Evolutionary conservation across 306 rosid species (phyloP).

Genomic region (Aeschynomene evenia): DNA sequence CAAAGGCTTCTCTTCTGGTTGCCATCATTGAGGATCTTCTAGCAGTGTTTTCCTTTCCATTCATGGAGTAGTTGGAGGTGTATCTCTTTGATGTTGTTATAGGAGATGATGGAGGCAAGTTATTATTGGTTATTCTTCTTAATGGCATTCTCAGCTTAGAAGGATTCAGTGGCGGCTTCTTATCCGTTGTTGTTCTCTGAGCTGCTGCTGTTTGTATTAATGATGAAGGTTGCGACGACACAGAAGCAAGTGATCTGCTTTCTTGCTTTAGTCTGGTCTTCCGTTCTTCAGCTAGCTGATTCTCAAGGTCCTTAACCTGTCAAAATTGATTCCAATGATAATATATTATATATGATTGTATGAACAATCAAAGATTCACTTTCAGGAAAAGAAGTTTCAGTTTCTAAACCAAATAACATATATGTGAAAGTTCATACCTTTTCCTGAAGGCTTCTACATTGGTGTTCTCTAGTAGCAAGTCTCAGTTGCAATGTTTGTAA

Average conservation of each 20-base stretch:
- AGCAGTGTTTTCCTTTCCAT: slow-evolving; percentile 70
- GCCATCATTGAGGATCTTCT: slow-evolving; percentile 40
- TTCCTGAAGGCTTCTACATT: slow-evolving; percentile 81
- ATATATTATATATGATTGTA: not conserved
- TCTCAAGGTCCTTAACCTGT: slow-evolving; percentile 94
- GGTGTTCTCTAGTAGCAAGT: slow-evolving; percentile 77
- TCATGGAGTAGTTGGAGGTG: slow-evolving; percentile 27
- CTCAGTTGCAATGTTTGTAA: slow-evolving; percentile 68
- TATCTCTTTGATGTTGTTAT: slow-evolving; percentile 40
- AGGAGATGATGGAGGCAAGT: slow-evolving; percentile 62
- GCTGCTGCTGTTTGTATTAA: slow-evolving; percentile 33
- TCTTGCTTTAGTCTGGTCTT: slow-evolving; percentile 79
- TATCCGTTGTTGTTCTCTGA: slow-evolving; percentile 38
- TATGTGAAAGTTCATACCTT: slow-evolving; percentile 48
- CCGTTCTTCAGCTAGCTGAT: slow-evolving; percentile 82
- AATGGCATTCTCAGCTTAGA: slow-evolving; percentile 69
- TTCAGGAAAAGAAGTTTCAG: not conserved
- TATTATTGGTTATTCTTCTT: slow-evolving; percentile 58
- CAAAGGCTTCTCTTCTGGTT: slow-evolving; percentile 21
- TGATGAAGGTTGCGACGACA: slow-evolving; percentile 54
- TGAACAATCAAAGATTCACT: not conserved
- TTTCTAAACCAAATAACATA: not conserved
- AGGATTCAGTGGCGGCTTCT: slow-evolving; percentile 85
- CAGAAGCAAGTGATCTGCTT: slow-evolving; percentile 62
- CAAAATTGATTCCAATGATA: not conserved